phyloP scores from a whole-genome alignment of 2,329 filamentous ascomycete species.

The Colletotrichum falcatum region DNA sequence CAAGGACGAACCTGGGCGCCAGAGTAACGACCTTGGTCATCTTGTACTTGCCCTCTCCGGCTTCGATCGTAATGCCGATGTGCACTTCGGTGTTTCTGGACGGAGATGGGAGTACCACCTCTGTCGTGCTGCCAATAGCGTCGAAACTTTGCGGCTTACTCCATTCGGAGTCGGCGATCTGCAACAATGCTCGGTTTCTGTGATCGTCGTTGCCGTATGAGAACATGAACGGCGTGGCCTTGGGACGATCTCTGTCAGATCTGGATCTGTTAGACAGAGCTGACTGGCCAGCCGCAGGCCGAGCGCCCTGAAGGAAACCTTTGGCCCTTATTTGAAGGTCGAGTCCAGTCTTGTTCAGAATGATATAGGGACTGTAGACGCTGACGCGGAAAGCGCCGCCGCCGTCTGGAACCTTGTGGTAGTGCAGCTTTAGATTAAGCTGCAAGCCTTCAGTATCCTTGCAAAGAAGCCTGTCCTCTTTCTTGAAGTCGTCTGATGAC shows the following conservation, averaged over 20 bases:
- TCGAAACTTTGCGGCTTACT: constrained; percentile 99
- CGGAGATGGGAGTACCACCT: constrained; percentile 83
- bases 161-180: constrained; percentile 91
- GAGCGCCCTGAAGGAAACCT: constrained; percentile 85
- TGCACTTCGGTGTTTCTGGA: constrained; percentile 85
- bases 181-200: constrained; percentile 89
- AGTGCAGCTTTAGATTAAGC: constrained; percentile 87
- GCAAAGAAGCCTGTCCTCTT: constrained; percentile 81
- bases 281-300: constrained; percentile 84
- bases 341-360: constrained; percentile 94
- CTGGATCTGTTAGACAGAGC: constrained; percentile 59
- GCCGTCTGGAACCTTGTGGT: constrained; percentile 88
- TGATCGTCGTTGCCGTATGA: constrained; percentile 90
- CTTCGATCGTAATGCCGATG: constrained; percentile 86
- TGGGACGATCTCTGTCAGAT: constrained; percentile 69
- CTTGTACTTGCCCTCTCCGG: constrained; percentile 97
- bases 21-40: constrained; percentile 95
- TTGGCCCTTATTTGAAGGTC: constrained; percentile 90
- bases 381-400: constrained; percentile 97
- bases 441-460: constrained; percentile 87
- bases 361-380: constrained; percentile 93
- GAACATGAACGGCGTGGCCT: constrained; percentile 94
- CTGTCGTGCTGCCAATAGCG: constrained; percentile 92
- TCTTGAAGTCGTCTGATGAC: constrained; percentile 86
- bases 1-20: constrained; percentile 90